These are phyloP conservation scores for Medicago ruthenica DNA, from an alignment of 306 rosid genomes.

Conservation along the genomic window DNA sequence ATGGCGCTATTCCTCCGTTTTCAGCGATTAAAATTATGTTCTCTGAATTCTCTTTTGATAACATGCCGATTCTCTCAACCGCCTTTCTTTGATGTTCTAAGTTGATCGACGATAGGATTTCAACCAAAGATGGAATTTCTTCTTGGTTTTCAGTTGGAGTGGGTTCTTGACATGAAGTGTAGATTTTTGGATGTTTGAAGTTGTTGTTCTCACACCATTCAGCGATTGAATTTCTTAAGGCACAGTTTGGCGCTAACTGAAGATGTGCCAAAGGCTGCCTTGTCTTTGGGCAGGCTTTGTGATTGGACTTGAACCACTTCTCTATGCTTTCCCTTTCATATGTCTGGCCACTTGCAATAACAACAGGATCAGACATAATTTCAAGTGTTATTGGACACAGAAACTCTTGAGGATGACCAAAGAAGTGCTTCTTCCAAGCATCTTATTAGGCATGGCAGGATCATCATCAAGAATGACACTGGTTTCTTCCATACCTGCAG, in stretches of 20 bases:
- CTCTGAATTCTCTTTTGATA: too few relatives aligned
- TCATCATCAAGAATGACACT: too few relatives aligned
- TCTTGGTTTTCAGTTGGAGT: constrained; percentile 41
- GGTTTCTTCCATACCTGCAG: too few relatives aligned
- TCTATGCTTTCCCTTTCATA: constrained; percentile 88
- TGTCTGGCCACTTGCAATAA: constrained; percentile 88
- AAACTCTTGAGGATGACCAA: too few relatives aligned
- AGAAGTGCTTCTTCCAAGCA: too few relatives aligned
- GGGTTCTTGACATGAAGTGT: constrained; percentile 40
- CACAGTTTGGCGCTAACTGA: constrained; percentile 49
- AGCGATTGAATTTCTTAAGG: constrained; percentile 59
- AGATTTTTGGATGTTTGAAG: constrained; percentile 59
- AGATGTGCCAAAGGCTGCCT: constrained; percentile 45
- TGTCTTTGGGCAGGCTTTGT: constrained; percentile 56
- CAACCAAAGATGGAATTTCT: constrained; percentile 62
- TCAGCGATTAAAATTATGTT: too few relatives aligned
- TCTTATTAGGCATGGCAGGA: too few relatives aligned
- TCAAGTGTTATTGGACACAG: too few relatives aligned
- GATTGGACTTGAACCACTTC: constrained; percentile 70
- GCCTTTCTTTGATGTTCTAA: constrained; percentile 70
- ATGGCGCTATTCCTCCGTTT: too few relatives aligned
- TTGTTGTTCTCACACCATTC: constrained; percentile 78
- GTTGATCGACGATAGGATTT: constrained; percentile 54
- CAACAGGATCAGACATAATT: constrained; percentile 94
- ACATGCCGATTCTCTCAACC: constrained; percentile 70